Conservation (phyloP, 106 monocot species). For the Gastrodia elata region DNA sequence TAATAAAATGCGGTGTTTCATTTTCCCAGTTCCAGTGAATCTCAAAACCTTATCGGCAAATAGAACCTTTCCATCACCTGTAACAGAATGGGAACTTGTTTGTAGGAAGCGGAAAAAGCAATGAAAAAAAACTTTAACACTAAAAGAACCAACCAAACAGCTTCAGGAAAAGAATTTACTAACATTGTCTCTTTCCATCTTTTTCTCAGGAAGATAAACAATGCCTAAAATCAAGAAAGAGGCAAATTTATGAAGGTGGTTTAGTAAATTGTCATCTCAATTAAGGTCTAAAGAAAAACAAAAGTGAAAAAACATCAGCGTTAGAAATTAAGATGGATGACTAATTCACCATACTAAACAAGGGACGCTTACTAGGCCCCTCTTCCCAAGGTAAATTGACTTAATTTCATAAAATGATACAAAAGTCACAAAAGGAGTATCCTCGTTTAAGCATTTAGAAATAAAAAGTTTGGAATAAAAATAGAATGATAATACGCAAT, state of each 20-base stretch:
- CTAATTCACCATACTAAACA: neutral
- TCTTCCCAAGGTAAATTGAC: neutral
- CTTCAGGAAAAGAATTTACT: neutral
- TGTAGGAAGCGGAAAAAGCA: neutral
- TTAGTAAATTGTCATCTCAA: neutral
- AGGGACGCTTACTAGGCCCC: neutral
- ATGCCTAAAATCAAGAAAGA: neutral
- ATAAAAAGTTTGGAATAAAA: neutral
- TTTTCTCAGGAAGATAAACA: neutral
- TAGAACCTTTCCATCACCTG: slow-evolving; percentile 76
- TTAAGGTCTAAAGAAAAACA: neutral
- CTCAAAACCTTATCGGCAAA: slow-evolving; percentile 90
- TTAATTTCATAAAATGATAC: neutral
- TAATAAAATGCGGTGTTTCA: slow-evolving; percentile 66
- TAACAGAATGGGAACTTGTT: neutral
- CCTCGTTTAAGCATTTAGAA: neutral
- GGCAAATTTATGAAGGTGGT: neutral
- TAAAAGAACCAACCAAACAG: neutral
- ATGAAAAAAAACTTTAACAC: neutral
- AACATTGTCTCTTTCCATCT: neutral
- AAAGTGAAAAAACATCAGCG: neutral
- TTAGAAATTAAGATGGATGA: neutral
- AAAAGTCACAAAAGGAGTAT: too few species aligned
- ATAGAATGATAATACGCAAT: neutral
- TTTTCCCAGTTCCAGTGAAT: slow-evolving; percentile 88